A percentile compares a stretch with the other conserved stretches of the same genome.
Evolutionary conservation across 108 stramenopile genomes (phyloP).

Genomic region (Aurantiochytrium sp.): DNA sequence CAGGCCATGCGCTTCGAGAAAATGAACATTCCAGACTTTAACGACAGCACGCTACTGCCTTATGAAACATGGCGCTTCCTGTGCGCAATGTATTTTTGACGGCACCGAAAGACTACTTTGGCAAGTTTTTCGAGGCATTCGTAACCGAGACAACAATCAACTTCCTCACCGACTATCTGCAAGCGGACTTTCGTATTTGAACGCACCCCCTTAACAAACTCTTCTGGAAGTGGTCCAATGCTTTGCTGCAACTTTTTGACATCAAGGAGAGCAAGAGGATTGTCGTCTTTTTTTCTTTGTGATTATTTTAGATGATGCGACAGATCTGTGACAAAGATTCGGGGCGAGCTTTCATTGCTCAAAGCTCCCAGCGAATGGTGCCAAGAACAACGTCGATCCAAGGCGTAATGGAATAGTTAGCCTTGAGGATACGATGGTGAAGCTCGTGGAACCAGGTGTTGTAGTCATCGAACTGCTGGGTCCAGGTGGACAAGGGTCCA

Average conservation of each 20-base stretch:
- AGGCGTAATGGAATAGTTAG: neutral
- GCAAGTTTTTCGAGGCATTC: neutral
- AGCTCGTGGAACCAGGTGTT: constrained; percentile 17
- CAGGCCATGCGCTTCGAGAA: neutral
- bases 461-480: neutral
- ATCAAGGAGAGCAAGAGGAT: too few species aligned
- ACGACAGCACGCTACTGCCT: neutral
- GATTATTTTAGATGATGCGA: too few species aligned
- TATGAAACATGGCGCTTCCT: neutral
- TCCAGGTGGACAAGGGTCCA: neutral
- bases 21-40: neutral
- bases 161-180: too few species aligned
- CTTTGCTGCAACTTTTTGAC: too few species aligned
- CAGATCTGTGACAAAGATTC: too few species aligned
- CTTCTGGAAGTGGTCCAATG: too few species aligned
- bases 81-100: neutral
- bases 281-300: too few species aligned
- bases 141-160: too few species aligned
- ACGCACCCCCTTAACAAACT: too few species aligned
- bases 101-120: neutral
- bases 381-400: neutral
- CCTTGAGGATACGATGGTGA: neutral
- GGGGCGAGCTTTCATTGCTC: too few species aligned
- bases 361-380: neutral
- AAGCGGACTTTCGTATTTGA: too few species aligned